Evolutionary conservation across 495 filamentous ascomycete species (phyloP).

Genomic region (Trichocladium uniseriatum): DNA sequence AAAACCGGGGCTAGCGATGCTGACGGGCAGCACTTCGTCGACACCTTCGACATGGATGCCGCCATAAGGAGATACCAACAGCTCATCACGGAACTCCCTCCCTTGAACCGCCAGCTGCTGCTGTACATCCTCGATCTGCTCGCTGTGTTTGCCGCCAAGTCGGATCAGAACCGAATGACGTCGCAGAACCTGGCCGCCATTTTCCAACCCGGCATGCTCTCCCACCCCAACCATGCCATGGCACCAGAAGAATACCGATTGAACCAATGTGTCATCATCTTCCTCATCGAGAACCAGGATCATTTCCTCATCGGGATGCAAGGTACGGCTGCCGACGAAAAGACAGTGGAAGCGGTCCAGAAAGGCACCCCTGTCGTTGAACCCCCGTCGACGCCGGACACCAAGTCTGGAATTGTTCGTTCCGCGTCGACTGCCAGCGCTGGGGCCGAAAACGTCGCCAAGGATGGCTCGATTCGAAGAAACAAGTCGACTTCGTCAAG

Average conservation of each 20-base stretch:
- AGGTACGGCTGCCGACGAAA: slow-evolving; percentile 79
- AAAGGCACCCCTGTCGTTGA: slow-evolving; percentile 50
- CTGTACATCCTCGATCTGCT: slow-evolving; percentile 97
- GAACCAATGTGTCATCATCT: slow-evolving; percentile 95
- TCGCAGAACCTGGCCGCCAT: slow-evolving; percentile 93
- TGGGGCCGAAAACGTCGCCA: slow-evolving; percentile 75
- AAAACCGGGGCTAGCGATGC: slow-evolving; percentile 57
- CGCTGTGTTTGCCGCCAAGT: slow-evolving; percentile 95
- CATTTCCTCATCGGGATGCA: slow-evolving; percentile 90
- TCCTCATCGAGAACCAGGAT: slow-evolving; percentile 93
- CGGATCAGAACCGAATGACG: slow-evolving; percentile 93
- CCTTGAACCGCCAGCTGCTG: slow-evolving; percentile 87
- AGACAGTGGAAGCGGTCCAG: slow-evolving; percentile 77
- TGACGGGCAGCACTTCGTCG: slow-evolving; percentile 46
- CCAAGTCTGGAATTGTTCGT: slow-evolving; percentile 48
- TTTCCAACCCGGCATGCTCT: slow-evolving; percentile 93
- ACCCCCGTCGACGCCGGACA: slow-evolving; percentile 45
- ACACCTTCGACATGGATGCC: slow-evolving; percentile 62
- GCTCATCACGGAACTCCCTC: slow-evolving; percentile 84
- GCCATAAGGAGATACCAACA: slow-evolving; percentile 79
- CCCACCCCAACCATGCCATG: slow-evolving; percentile 92
- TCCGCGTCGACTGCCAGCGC: slow-evolving; percentile 82
- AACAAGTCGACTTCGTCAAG: slow-evolving; percentile 68
- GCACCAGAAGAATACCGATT: slow-evolving; percentile 83
- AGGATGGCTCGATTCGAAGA: slow-evolving; percentile 64